These are phyloP conservation scores for Xerocomus amazonicus DNA, from an alignment of 1,284 basidiomycete species.

Conservation along the genomic window DNA sequence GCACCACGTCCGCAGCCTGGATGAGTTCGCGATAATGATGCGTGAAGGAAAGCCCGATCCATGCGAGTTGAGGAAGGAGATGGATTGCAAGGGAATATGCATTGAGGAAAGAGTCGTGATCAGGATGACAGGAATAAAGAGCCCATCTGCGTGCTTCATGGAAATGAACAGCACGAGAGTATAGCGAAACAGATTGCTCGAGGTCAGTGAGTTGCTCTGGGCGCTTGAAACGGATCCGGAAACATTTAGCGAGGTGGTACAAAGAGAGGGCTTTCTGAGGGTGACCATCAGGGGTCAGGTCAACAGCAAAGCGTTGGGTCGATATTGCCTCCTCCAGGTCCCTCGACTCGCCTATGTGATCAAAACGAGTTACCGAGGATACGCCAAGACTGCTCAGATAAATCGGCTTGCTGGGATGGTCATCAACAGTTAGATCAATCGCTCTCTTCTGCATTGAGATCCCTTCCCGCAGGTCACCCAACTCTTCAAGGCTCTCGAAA, in stretches of 20 bases:
- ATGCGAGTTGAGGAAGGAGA: too few species aligned
- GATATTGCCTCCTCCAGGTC: not conserved
- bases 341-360: not conserved
- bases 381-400: not conserved
- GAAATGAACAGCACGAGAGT: not conserved
- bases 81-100: too few species aligned
- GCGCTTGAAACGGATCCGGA: not conserved
- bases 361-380: not conserved
- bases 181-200: not conserved
- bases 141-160: constrained; percentile 1
- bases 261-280: not conserved
- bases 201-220: not conserved
- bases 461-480: too few species aligned
- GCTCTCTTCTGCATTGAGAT: too few species aligned
- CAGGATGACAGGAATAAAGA: constrained; percentile 2
- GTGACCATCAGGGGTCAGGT: not conserved
- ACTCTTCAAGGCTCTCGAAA: too few species aligned
- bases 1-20: not conserved
- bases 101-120: not conserved
- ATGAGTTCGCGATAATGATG: too few species aligned
- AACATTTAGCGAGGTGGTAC: not conserved
- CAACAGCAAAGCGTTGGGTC: not conserved
- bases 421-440: too few species aligned
- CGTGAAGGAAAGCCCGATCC: too few species aligned
- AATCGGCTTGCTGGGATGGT: not conserved